These are phyloP conservation scores for Alternaria sp. DNA, from an alignment of 2,329 filamentous ascomycete genomes.

Conservation along the genomic window DNA sequence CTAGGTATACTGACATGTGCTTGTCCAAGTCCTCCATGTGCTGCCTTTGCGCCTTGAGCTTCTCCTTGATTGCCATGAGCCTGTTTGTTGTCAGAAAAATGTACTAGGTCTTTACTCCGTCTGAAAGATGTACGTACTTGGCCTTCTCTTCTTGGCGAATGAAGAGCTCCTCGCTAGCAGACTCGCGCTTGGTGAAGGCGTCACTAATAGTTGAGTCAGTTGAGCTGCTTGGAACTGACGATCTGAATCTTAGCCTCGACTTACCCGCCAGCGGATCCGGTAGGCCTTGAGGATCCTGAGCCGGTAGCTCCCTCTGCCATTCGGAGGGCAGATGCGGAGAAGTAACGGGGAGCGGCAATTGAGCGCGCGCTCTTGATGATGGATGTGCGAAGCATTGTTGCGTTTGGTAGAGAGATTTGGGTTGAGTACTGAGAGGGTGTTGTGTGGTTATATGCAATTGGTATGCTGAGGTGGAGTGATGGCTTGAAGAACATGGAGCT, in stretches of 20 bases:
- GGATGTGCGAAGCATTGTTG: slow-evolving; percentile 50
- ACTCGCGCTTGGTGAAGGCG: slow-evolving; percentile 90
- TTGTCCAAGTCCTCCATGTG: slow-evolving; percentile 86
- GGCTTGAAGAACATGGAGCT: slow-evolving; percentile 25
- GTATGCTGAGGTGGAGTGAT: slow-evolving; percentile 38
- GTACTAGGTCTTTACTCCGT: background rate
- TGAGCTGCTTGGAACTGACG: background rate
- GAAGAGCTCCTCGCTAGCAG: slow-evolving; percentile 83
- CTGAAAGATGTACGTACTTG: slow-evolving; percentile 65
- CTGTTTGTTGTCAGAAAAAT: slow-evolving; percentile 47
- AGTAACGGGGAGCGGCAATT: slow-evolving; percentile 50
- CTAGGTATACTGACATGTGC: slow-evolving; percentile 73
- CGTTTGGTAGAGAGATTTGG: slow-evolving; percentile 9
- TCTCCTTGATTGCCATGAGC: slow-evolving; percentile 74
- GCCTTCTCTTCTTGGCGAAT: slow-evolving; percentile 88
- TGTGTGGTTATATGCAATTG: slow-evolving; percentile 27
- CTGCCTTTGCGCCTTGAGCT: slow-evolving; percentile 77
- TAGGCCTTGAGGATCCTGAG: slow-evolving; percentile 52
- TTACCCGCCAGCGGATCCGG: slow-evolving; percentile 51
- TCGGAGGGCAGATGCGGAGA: slow-evolving; percentile 54
- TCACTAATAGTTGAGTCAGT: slow-evolving; percentile 66
- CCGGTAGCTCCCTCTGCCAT: slow-evolving; percentile 59
- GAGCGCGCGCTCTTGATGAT: slow-evolving; percentile 53
- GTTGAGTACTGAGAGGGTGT: slow-evolving; percentile 16
- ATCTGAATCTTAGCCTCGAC: slow-evolving; percentile 14